These are phyloP conservation scores for Penicillium sp. DNA, from an alignment of 2,329 filamentous ascomycete species.

Conservation along the genomic window DNA sequence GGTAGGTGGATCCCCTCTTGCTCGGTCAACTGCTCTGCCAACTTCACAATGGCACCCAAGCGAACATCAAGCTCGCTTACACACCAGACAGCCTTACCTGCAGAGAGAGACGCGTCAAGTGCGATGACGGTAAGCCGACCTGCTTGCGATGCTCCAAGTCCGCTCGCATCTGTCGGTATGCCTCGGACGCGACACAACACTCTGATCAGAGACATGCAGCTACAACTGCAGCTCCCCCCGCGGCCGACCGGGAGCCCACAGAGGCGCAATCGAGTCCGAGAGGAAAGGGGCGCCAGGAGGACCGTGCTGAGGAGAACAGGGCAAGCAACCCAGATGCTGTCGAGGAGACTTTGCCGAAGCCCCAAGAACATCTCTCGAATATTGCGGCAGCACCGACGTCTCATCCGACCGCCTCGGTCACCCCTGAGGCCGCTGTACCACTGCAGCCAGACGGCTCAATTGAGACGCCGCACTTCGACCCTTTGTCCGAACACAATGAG, in stretches of 20 bases:
- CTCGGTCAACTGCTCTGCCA: no score
- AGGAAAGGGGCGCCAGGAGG: not conserved
- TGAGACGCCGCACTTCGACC: not conserved
- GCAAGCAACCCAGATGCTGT: no score
- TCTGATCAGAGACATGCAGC: not conserved
- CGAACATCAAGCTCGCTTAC: constrained; percentile 3
- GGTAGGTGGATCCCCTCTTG: constrained; percentile 9
- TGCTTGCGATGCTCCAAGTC: constrained; percentile 11
- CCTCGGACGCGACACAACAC: not conserved
- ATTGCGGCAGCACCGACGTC: no score
- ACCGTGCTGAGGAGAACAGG: no score
- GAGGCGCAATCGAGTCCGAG: not conserved
- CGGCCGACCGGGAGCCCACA: not conserved
- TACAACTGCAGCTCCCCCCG: no score
- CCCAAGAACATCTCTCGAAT: no score
- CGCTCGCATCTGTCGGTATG: constrained; percentile 10
- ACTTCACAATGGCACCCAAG: not conserved
- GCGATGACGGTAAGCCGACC: constrained; percentile 11
- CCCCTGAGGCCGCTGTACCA: no score
- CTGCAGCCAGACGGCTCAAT: not conserved
- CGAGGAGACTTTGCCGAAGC: not conserved
- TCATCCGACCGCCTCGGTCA: no score
- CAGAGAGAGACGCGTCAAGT: constrained; percentile 16
- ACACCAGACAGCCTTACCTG: constrained; percentile 12
- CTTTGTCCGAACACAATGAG: not conserved